Conservation (phyloP, 2,329 filamentous ascomycete genomes). For the Aspergillus terreus region DNA sequence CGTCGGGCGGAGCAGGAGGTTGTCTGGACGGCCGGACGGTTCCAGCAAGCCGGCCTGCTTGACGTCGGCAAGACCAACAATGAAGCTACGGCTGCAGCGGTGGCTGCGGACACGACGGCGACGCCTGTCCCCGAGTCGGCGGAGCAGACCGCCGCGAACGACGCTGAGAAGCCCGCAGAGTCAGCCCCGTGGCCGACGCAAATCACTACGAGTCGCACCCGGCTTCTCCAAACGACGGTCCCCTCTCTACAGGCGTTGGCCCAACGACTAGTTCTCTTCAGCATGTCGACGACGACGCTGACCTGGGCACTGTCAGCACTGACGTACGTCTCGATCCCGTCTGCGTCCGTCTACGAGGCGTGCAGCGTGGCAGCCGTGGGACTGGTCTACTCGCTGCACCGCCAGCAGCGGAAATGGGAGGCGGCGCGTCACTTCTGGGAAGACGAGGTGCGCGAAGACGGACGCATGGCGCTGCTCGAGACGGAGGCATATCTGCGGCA, state of each 20-base stretch:
- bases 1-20: conserved; percentile 72
- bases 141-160: conserved; percentile 11
- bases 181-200: conserved; percentile 64
- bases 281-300: conserved; percentile 67
- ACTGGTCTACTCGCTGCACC: conserved; percentile 53
- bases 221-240: conserved; percentile 63
- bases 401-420: conserved; percentile 59
- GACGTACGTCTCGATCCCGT: conserved; percentile 52
- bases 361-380: conserved; percentile 58
- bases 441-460: conserved; percentile 53
- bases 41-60: conserved; percentile 61
- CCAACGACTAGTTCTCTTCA: conserved; percentile 71
- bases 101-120: too few relatives aligned
- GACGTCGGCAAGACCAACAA: conserved; percentile 31
- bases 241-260: conserved; percentile 69
- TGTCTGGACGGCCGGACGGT: conserved; percentile 77
- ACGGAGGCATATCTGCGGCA: conserved; percentile 50
- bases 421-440: conserved; percentile 51
- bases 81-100: too few relatives aligned
- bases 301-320: conserved; percentile 55
- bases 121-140: neutral
- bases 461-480: conserved; percentile 51
- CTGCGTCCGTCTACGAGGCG: conserved; percentile 54
- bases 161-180: neutral
- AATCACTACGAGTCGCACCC: conserved; percentile 67